These are phyloP conservation scores for Plasmopara halstedii DNA, from an alignment of 352 stramenopile genomes.

Conservation along the genomic window DNA sequence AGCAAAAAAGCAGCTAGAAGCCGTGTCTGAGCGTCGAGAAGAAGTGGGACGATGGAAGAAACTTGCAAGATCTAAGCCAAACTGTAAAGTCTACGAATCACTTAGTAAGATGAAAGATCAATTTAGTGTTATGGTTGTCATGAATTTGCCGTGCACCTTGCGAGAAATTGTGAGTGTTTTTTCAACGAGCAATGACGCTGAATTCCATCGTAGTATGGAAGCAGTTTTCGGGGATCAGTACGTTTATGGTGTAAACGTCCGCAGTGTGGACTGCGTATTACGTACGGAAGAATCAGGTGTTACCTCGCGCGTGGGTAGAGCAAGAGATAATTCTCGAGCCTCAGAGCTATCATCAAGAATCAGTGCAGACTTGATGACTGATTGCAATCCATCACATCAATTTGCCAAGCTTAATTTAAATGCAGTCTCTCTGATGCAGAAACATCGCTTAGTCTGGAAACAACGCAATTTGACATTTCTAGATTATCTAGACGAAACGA, in stretches of 20 bases:
- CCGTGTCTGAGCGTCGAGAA: slow-evolving; percentile 31
- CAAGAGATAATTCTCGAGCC: slow-evolving; percentile 6
- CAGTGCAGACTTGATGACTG: slow-evolving; percentile 1
- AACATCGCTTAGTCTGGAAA: slow-evolving; percentile 34
- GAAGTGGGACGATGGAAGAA: slow-evolving; percentile 45
- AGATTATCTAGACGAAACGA: slow-evolving; percentile 49
- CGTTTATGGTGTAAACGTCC: slow-evolving; percentile 43
- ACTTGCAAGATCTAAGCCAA: slow-evolving; percentile 19
- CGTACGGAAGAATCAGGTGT: not conserved
- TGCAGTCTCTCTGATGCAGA: slow-evolving; percentile 46
- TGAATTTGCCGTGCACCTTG: slow-evolving; percentile 50
- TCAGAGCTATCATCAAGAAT: slow-evolving; percentile 9
- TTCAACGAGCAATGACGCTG: slow-evolving; percentile 30
- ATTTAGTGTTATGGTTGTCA: slow-evolving; percentile 52
- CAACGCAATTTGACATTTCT: slow-evolving; percentile 50
- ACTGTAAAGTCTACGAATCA: slow-evolving; percentile 48
- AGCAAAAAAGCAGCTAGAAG: slow-evolving; percentile 39
- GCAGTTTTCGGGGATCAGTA: slow-evolving; percentile 58
- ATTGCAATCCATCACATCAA: slow-evolving; percentile 8
- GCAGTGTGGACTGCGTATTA: slow-evolving; percentile 26
- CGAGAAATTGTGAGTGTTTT: slow-evolving; percentile 55
- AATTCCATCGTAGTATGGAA: slow-evolving; percentile 61
- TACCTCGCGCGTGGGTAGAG: not conserved
- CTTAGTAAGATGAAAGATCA: slow-evolving; percentile 32
- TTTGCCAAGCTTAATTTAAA: slow-evolving; percentile 40